These are phyloP conservation scores for Coprinopsis sp. DNA, from an alignment of 768 basidiomycete genomes.

Conservation along the genomic window DNA sequence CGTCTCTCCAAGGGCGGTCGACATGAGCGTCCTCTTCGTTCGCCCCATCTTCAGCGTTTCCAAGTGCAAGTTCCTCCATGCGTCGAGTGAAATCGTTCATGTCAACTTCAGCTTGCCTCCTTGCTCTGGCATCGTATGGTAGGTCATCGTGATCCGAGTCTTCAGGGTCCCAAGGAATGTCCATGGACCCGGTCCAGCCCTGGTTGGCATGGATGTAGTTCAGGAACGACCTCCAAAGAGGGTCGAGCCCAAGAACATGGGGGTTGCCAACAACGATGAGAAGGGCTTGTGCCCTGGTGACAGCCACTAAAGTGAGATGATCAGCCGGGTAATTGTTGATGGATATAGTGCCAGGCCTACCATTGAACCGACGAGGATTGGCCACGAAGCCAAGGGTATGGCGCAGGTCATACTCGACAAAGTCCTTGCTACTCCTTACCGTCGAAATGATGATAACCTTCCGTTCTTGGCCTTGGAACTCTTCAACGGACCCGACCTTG, in stretches of 20 bases:
- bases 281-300: slow-evolving; percentile 58
- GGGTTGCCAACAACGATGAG: slow-evolving; percentile 60
- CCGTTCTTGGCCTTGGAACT: slow-evolving; percentile 66
- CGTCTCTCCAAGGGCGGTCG: slow-evolving; percentile 38
- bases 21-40: slow-evolving; percentile 30
- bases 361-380: slow-evolving; percentile 56
- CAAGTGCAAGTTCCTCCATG: slow-evolving; percentile 28
- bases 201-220: slow-evolving; percentile 50
- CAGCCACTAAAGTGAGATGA: slow-evolving; percentile 38
- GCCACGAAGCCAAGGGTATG: slow-evolving; percentile 59
- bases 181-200: slow-evolving; percentile 47
- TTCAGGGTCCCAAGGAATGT: slow-evolving; percentile 49
- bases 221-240: slow-evolving; percentile 57
- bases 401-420: slow-evolving; percentile 47
- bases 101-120: slow-evolving; percentile 27
- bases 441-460: slow-evolving; percentile 55
- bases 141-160: slow-evolving; percentile 34
- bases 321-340: not conserved
- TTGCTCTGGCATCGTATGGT: slow-evolving; percentile 34
- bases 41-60: slow-evolving; percentile 18
- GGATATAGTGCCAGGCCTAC: slow-evolving; percentile 22
- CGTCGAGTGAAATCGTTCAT: slow-evolving; percentile 12
- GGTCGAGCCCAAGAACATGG: slow-evolving; percentile 53
- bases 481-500: slow-evolving; percentile 63
- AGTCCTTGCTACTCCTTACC: slow-evolving; percentile 51